Base-by-base conservation (phyloP, 2,329 filamentous ascomycete species). In the Helicocarpus griseus region DNA sequence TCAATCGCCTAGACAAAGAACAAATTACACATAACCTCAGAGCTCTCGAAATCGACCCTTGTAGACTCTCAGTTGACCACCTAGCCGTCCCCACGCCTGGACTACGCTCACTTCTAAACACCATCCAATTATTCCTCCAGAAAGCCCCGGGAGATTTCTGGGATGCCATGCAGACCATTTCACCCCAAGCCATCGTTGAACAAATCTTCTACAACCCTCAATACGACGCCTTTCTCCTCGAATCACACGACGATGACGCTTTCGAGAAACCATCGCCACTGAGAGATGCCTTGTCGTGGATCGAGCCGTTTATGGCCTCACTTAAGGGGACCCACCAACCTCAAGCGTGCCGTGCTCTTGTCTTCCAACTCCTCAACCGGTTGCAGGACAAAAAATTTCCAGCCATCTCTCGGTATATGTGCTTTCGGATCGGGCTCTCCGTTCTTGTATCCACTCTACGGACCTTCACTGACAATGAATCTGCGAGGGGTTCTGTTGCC, bases 121-220 rank as follows among this genome's bases (percentile, higher is more conserved):
- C 84, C 1, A 78, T 95, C 54, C 81, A 80, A 41, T 75, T 74
- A 11, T 77, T 96, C 14, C 73, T 96, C 49, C 79, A 83, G 57
- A 89, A 87, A 60, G 85, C 87, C 0, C 79, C 89, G 0, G 79
- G 79, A 50, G 86, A 87, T 41, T 93, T 96, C 60, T 96, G 91
- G 91, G 85, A 89, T 60, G 85, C 89, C 1, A 85, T 95, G 70
- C 84, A 86, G 48, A 81, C 88, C 28, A 87, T 91, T 48, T 85
- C 87, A 0, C 85, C 89, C 2, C 83, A 83, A 39, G 82, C 85
- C 31, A 81, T 97, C 45, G 81, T 89, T n/a, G 89, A 96, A 63
- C 80, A 89, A 56, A 80, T 95, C 40, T 87, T 93, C 60, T 80
- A 79, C 53, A 89, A 86, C 55, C 82, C 83, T 7, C 80, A 83